Evolutionary conservation across 2,329 filamentous ascomycete species (phyloP).

Genomic region (Ophiocordyceps robertsii): DNA sequence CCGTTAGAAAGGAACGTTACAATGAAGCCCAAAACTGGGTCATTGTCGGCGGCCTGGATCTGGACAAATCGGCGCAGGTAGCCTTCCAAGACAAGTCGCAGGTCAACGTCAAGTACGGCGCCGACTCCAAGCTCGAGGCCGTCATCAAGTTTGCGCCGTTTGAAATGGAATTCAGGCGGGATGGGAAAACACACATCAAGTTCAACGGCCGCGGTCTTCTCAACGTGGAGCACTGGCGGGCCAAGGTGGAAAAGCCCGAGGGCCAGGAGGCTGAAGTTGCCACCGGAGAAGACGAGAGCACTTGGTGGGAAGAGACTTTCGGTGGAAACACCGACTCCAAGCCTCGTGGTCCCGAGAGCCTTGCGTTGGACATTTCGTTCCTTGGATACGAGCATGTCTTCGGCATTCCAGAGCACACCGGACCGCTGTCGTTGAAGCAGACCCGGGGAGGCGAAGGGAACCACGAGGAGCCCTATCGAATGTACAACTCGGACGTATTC

Average conservation of each 20-base stretch:
- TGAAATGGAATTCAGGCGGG: slow-evolving; percentile 71
- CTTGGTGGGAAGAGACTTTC: slow-evolving; percentile 97
- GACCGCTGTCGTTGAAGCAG: slow-evolving; percentile 75
- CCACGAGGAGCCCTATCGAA: slow-evolving; percentile 76
- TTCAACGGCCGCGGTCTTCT: slow-evolving; percentile 82
- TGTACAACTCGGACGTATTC: slow-evolving; percentile 96
- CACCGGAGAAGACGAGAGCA: slow-evolving; percentile 61
- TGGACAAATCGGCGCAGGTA: slow-evolving; percentile 59
- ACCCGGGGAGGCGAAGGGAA: slow-evolving; percentile 80
- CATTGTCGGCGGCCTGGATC: slow-evolving; percentile 65
- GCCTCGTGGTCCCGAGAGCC: slow-evolving; percentile 84
- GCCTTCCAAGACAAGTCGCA: slow-evolving; percentile 51
- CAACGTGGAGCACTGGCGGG: slow-evolving; percentile 92
- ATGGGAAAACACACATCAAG: slow-evolving; percentile 69
- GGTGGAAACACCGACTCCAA: slow-evolving; percentile 92
- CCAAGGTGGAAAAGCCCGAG: slow-evolving; percentile 57
- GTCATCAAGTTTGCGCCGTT: slow-evolving; percentile 76
- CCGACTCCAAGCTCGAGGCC: slow-evolving; percentile 62
- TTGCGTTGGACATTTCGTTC: slow-evolving; percentile 85
- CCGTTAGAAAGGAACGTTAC: slow-evolving; percentile 80
- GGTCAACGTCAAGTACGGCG: slow-evolving; percentile 69
- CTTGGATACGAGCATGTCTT: slow-evolving; percentile 85
- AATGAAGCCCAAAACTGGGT: slow-evolving; percentile 82
- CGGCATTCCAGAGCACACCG: slow-evolving; percentile 87
- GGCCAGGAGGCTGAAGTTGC: slow-evolving; percentile 29